A percentile compares a stretch with the other conserved stretches of the same genome.
phyloP scores from a whole-genome alignment of 768 basidiomycete genomes.

The Boletus subparvulus region DNA sequence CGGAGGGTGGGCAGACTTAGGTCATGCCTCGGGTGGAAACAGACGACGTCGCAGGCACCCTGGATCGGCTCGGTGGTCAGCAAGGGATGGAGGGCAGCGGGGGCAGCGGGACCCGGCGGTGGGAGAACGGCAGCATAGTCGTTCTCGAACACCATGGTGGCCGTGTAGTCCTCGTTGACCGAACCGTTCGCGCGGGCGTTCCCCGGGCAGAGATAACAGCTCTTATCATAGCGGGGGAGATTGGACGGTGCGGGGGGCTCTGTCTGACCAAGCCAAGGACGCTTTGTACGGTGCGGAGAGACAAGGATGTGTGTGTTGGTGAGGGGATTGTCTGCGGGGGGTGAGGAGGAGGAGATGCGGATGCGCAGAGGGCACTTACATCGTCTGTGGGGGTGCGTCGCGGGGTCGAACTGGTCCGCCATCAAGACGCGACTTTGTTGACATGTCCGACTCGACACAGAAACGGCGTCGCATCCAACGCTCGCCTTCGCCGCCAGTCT shows the following conservation, averaged over 20 bases:
- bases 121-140: conserved; percentile 82
- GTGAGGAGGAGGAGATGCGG: neutral
- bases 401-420: conserved; percentile 51
- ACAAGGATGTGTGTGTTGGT: conserved; percentile 75
- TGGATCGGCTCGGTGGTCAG: conserved; percentile 65
- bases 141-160: conserved; percentile 73
- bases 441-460: conserved; percentile 33
- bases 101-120: conserved; percentile 53
- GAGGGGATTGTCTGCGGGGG: conserved; percentile 70
- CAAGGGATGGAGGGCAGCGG: conserved; percentile 56
- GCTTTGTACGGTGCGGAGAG: conserved; percentile 85
- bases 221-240: conserved; percentile 64
- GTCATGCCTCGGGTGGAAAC: conserved; percentile 86
- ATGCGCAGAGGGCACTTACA: conserved; percentile 41
- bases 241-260: conserved; percentile 56
- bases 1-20: conserved; percentile 73
- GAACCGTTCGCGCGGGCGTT: conserved; percentile 73
- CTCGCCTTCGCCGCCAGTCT: conserved; percentile 57
- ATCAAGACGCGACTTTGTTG: conserved; percentile 4
- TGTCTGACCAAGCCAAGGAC: conserved; percentile 89
- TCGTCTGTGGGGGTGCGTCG: conserved; percentile 67
- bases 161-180: conserved; percentile 63
- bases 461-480: conserved; percentile 56
- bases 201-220: conserved; percentile 87
- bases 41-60: conserved; percentile 85